Base-by-base conservation (phyloP, 1,139 yeast species). In the Yamadazyma triangularis region DNA sequence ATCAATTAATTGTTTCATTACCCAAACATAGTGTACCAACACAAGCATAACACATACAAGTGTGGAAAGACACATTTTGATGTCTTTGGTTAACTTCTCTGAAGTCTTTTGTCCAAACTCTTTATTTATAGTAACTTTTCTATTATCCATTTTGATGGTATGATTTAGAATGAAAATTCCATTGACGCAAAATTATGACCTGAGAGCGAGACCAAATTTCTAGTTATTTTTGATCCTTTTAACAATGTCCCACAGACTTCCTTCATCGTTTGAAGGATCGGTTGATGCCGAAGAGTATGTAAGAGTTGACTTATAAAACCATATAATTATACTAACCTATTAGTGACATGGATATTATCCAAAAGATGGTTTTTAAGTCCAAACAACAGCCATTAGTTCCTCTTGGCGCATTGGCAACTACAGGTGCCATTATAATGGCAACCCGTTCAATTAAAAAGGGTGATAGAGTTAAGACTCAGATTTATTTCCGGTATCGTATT, bases 401-500 rank as follows among this genome's bases (percentile, higher is more conserved):
- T 0, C 40, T 86, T 7, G 96, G 96, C 2, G 66, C 85, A 12
- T 52, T 83, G 6, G 76, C 84, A 30, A 88, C 97, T 4, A 74
- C 84, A 4, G 86, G 80, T 4, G 96, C 96, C 0, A 84, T 88
- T 26, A 60, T 73, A 0, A 63, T 88, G 44, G 94, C 96, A 2
- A 88, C 89, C 7, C 70, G 75, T 42, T 84, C 91, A 11, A 67
- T 88, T 44, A 73, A 79, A 45, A 61, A 70, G 22, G 95, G 96
- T 15, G 79, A 86, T 47, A 73, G 80, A 41, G 63, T 69, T 34
- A 76, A 77, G 38, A 94, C 96, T 0, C 95, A 88, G 58, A 71
- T 74, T 34, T 88, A 86, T 77, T 88, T 86, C 64, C 73, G 91
- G 45, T 86, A 88, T 76, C 81, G 96, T 64, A 89, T 88, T 29